Evolutionary conservation across 202 grass and related monocot species (phyloP).

Genomic region (Zoysia matrella): DNA sequence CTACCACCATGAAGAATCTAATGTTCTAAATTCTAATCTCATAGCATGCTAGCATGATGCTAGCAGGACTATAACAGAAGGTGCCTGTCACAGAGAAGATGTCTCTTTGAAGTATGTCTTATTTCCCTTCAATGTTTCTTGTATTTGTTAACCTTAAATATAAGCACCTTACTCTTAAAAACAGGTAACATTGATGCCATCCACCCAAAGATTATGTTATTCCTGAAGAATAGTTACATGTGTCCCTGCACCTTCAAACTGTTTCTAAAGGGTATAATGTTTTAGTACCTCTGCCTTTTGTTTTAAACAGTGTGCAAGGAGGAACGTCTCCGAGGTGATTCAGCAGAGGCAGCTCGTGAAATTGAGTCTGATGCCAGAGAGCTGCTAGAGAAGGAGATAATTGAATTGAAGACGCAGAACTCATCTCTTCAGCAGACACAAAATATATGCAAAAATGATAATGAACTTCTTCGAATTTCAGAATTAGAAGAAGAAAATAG

Average conservation of each 20-base stretch:
- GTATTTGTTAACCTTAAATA: neutral
- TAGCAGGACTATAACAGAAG: too few species aligned
- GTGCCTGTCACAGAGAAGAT: slow-evolving; percentile 9
- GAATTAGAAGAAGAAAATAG: slow-evolving; percentile 68
- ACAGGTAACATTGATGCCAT: slow-evolving; percentile 13
- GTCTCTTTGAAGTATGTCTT: slow-evolving; percentile 59
- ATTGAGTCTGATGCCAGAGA: too few species aligned
- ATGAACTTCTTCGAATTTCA: slow-evolving; percentile 42
- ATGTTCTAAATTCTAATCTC: slow-evolving; percentile 47
- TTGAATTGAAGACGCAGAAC: slow-evolving; percentile 75
- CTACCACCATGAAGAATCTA: too few species aligned
- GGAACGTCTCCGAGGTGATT: too few species aligned
- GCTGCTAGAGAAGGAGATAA: slow-evolving; percentile 39
- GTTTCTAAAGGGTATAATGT: too few species aligned
- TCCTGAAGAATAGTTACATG: too few species aligned
- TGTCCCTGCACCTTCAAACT: too few species aligned
- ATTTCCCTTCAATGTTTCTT: slow-evolving; percentile 44
- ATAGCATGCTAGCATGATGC: slow-evolving; percentile 27
- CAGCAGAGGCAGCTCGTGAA: slow-evolving; percentile 61
- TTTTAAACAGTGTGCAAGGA: too few species aligned
- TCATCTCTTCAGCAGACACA: slow-evolving; percentile 53
- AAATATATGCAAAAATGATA: slow-evolving; percentile 42
- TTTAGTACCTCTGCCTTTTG: too few species aligned
- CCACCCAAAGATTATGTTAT: too few species aligned
- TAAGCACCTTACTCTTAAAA: neutral